These are phyloP conservation scores for Candida germanica DNA, from an alignment of 805 yeast genomes.

Conservation along the genomic window DNA sequence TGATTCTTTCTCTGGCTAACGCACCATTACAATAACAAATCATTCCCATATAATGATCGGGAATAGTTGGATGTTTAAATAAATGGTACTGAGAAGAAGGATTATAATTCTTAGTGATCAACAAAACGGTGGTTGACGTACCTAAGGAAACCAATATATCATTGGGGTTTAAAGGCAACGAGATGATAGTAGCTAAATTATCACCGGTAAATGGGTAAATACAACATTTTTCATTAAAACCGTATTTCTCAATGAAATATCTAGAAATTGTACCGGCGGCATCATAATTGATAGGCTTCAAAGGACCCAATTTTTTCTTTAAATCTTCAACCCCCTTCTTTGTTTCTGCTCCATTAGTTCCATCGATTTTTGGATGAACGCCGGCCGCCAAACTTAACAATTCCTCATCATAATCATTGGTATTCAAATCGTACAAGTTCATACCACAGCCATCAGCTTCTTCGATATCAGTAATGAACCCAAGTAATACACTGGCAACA, in stretches of 20 bases:
- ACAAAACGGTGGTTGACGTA: slow-evolving; percentile 84
- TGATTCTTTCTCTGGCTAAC: slow-evolving; percentile 73
- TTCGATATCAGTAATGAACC: slow-evolving; percentile 63
- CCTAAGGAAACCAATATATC: slow-evolving; percentile 84
- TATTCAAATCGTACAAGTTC: slow-evolving; percentile 76
- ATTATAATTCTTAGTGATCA: slow-evolving; percentile 72
- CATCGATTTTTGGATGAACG: slow-evolving; percentile 43
- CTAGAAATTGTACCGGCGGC: slow-evolving; percentile 51
- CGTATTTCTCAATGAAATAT: slow-evolving; percentile 65
- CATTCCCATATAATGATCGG: slow-evolving; percentile 86
- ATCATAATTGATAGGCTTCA: slow-evolving; percentile 49
- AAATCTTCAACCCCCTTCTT: slow-evolving; percentile 38
- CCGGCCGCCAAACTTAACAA: slow-evolving; percentile 57
- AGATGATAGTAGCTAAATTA: slow-evolving; percentile 81
- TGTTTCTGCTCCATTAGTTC: slow-evolving; percentile 18
- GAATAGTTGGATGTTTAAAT: slow-evolving; percentile 82
- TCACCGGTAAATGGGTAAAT: slow-evolving; percentile 86
- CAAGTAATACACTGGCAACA: slow-evolving; percentile 67
- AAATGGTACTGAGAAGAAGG: slow-evolving; percentile 83
- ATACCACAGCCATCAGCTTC: slow-evolving; percentile 91
- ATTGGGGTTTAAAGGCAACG: slow-evolving; percentile 71
- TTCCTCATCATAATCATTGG: slow-evolving; percentile 52
- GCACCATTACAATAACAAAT: slow-evolving; percentile 91
- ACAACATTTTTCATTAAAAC: slow-evolving; percentile 53
- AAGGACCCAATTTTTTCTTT: slow-evolving; percentile 50